Conservation (phyloP, 208 protist species). For the Crithidia expoeki region DNA sequence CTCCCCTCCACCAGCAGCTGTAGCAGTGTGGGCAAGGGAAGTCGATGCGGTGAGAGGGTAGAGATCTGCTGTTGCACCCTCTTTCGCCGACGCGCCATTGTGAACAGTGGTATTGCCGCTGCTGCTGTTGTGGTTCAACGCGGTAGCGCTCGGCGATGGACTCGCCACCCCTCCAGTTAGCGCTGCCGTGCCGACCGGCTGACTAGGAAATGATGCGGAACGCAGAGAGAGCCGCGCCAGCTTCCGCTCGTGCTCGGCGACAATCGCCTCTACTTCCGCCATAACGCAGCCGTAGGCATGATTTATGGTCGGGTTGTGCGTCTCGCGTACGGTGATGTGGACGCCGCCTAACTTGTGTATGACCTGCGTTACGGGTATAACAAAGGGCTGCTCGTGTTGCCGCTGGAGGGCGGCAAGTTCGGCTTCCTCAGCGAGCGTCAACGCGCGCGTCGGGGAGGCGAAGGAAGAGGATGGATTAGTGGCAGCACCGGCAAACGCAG, state of each 20-base stretch:
- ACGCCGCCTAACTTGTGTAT: slow-evolving; percentile 44
- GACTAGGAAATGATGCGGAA: slow-evolving; percentile 15
- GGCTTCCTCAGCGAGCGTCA: slow-evolving; percentile 21
- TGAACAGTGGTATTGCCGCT: neutral
- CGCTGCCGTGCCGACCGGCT: neutral
- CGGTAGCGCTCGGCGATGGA: neutral
- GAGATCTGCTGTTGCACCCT: neutral
- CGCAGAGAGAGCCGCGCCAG: slow-evolving; percentile 12
- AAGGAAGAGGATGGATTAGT: slow-evolving; percentile 2
- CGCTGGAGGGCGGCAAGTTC: slow-evolving; percentile 42
- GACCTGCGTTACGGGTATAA: slow-evolving; percentile 44
- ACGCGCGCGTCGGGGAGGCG: slow-evolving; percentile 18
- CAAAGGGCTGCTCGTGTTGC: slow-evolving; percentile 40
- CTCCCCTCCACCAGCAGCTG: neutral
- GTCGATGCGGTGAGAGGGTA: neutral
- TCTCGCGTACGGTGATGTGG: slow-evolving; percentile 43
- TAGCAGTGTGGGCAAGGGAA: too few species aligned
- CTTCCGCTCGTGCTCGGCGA: slow-evolving; percentile 26
- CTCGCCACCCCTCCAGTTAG: neutral
- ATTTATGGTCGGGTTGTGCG: slow-evolving; percentile 43
- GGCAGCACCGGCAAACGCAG: neutral
- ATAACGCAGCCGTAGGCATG: slow-evolving; percentile 34
- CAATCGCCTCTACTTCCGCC: slow-evolving; percentile 32
- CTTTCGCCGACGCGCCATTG: neutral
- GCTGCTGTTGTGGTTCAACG: slow-evolving; percentile 1